A percentile compares a stretch with the other conserved stretches of the same genome.
phyloP scores from a whole-genome alignment of 2,329 filamentous ascomycete species.

The Coleophoma cylindrospora region DNA sequence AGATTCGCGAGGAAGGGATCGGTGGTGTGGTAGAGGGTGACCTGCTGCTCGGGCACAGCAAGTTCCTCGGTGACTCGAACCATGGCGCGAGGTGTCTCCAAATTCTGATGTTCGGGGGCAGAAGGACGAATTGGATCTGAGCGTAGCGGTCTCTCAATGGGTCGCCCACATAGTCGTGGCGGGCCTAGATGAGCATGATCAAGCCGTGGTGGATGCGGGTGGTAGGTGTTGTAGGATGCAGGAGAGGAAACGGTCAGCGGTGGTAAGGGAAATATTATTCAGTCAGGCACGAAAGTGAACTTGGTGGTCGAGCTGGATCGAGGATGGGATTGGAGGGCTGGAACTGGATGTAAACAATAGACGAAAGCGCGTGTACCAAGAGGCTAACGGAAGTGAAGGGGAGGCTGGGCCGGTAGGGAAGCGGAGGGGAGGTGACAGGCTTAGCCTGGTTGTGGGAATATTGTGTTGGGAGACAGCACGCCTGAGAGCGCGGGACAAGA shows the following conservation, averaged over 20 bases:
- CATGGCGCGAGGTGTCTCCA: slow-evolving; percentile 50
- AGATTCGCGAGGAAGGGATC: slow-evolving; percentile 79
- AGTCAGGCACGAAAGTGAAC: no score
- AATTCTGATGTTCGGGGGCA: background rate
- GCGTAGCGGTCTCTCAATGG: slow-evolving; percentile 19
- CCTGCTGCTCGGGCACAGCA: slow-evolving; percentile 71
- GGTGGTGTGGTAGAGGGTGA: slow-evolving; percentile 83
- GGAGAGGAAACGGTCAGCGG: slow-evolving; percentile 3
- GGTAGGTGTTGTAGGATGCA: slow-evolving; percentile 4
- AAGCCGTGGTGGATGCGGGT: background rate
- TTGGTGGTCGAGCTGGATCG: no score
- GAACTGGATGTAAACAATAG: background rate
- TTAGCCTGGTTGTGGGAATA: no score
- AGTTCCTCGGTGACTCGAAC: slow-evolving; percentile 76
- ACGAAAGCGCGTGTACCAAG: background rate
- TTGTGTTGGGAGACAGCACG: no score
- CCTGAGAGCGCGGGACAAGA: no score
- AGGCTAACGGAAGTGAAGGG: background rate
- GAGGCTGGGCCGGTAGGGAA: background rate
- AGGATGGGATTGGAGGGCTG: background rate
- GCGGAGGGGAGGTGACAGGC: background rate
- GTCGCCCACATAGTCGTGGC: slow-evolving; percentile 15
- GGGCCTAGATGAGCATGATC: slow-evolving; percentile 4
- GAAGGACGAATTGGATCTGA: slow-evolving; percentile 3
- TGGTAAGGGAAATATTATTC: no score